Base-by-base conservation (phyloP, 78 protist species). In the Dictyostelium intermedium region DNA sequence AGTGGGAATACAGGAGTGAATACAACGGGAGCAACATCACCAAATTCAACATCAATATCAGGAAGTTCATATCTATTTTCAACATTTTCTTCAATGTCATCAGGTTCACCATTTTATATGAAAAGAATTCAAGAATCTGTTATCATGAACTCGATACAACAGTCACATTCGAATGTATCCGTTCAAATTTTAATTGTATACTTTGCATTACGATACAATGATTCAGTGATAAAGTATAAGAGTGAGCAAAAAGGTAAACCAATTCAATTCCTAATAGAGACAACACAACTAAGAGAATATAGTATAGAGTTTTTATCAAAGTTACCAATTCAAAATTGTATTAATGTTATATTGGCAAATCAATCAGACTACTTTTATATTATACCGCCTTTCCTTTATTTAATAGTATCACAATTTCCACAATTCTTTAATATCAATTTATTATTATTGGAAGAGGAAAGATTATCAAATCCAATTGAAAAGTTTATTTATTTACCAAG, bases 261-360 rank as follows among this genome's bases (percentile, higher is more conserved):
- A 56, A 13, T 47, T 11, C n/a, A 47, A 18, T 37, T 78, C 50
- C 23, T 56, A 78, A 60, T 63, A 20, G 92, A 87, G 30, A 27
- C 93, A 63, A 78, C 84, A 30, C 93, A 87, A 45, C 69, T 78
- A 32, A 39, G 70, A 39, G 93, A 87, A 63, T 87, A 87, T 61
- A 45, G 32, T 30, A 50, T 56, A 18, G 93, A 87, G 63, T 87
- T 87, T 30, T 20, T 87, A 13, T 87, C 93, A 66, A 87, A 87
- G 43, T 63, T 87, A 61, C 93, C 93, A 56, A 79, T 87, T 61
- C 93, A 87, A 79, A 56, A 41, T 20, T 87, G 93, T 79, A 60
- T 87, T 16, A 43, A 34, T 11, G 47, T 61, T 2, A 79, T 87
- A 10, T 74, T 77, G 20, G 25, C 84, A 23, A 87, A 87, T 41